A percentile compares a stretch with the other conserved stretches of the same genome.
phyloP scores from a whole-genome alignment of 768 basidiomycete species.

The Termitomyces sp. region DNA sequence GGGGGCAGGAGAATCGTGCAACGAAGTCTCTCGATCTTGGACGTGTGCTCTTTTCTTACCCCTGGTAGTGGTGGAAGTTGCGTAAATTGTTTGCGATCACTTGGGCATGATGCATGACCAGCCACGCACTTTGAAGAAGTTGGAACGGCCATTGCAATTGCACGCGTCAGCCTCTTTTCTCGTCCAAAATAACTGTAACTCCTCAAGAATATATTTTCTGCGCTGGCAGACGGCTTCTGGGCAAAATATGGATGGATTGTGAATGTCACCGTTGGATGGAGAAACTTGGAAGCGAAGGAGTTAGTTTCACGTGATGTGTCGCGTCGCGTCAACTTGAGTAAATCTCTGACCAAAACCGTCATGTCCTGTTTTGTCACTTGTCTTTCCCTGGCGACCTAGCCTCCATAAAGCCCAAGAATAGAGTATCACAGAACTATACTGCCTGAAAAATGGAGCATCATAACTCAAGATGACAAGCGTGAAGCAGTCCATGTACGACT shows the following conservation, averaged over 20 bases:
- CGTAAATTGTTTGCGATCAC: conserved; percentile 10
- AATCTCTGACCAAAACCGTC: neutral
- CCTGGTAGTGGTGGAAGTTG: conserved; percentile 17
- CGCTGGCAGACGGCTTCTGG: neutral
- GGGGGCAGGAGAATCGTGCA: conserved; percentile 30
- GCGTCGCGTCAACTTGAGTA: conserved; percentile 10
- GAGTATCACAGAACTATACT: neutral
- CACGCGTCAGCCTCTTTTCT: neutral
- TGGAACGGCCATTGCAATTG: conserved; percentile 17
- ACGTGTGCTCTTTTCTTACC: conserved; percentile 47
- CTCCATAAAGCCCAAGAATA: neutral
- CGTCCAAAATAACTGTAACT: conserved; percentile 4
- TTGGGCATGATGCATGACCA: neutral
- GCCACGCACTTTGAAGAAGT: conserved; percentile 28
- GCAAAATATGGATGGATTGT: conserved; percentile 29
- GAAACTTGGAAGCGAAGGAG: neutral
- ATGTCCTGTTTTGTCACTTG: neutral
- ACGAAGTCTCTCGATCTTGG: conserved; percentile 23
- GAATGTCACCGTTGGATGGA: conserved; percentile 22
- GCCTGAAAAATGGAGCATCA: neutral
- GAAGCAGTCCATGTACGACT: neutral
- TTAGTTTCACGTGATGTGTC: conserved; percentile 15
- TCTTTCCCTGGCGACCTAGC: neutral
- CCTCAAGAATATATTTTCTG: conserved; percentile 9
- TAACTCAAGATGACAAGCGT: neutral